A percentile compares a stretch with the other conserved stretches of the same genome.
Evolutionary conservation across 2,329 filamentous ascomycete species (phyloP).

Genomic region (Stromatinia cepivora): DNA sequence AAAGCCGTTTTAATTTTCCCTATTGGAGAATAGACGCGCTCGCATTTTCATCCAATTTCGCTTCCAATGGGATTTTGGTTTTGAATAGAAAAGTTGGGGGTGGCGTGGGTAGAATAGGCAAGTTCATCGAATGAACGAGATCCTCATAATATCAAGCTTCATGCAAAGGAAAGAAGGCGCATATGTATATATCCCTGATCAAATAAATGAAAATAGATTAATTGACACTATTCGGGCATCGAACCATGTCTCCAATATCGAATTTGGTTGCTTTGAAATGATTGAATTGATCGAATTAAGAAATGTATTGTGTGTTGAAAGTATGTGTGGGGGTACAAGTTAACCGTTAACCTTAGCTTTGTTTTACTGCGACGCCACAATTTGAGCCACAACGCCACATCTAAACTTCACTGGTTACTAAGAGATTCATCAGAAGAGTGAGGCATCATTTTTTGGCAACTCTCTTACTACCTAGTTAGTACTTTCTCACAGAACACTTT

Average conservation of each 20-base stretch:
- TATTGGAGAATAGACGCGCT: constrained; percentile 5
- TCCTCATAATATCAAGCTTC: neutral
- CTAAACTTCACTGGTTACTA: neutral
- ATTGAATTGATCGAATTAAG: neutral
- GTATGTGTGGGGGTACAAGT: neutral
- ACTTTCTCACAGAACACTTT: neutral
- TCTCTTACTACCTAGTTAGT: neutral
- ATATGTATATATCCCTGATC: neutral
- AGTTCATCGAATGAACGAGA: constrained; percentile 3
- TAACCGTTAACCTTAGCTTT: neutral
- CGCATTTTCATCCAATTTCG: neutral
- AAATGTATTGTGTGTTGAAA: neutral
- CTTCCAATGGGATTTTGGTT: neutral
- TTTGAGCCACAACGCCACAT: neutral
- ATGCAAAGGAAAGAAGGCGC: neutral
- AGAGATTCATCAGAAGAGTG: neutral
- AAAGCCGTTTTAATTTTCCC: constrained; percentile 1
- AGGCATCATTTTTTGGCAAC: neutral
- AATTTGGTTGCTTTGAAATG: neutral
- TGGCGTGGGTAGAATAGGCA: neutral
- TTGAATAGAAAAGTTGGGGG: neutral
- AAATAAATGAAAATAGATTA: neutral
- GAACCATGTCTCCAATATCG: neutral
- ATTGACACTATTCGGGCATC: neutral
- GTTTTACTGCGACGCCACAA: neutral